A percentile compares a stretch with the other conserved stretches of the same genome.
phyloP scores from a whole-genome alignment of 495 filamentous ascomycete species.

The Xanthoparmelia taractica region DNA sequence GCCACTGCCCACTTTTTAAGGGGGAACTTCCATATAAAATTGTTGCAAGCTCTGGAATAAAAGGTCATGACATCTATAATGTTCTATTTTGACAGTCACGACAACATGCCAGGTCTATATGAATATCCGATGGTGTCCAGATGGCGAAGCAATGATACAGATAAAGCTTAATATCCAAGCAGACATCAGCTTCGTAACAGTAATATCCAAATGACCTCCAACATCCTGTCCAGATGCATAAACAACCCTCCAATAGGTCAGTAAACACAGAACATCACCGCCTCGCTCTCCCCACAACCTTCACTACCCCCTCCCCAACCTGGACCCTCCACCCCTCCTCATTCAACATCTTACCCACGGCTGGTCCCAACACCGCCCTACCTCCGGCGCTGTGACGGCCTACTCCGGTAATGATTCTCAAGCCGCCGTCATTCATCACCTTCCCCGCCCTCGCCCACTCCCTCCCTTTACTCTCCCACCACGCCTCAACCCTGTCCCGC shows the following conservation, averaged over 20 bases:
- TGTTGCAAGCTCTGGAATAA: too few relatives aligned
- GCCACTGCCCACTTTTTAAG: too few relatives aligned
- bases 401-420: slow-evolving; percentile 70
- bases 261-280: slow-evolving; percentile 5
- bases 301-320: slow-evolving; percentile 54
- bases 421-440: slow-evolving; percentile 32
- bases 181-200: not conserved
- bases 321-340: slow-evolving; percentile 78
- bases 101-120: not conserved
- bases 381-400: slow-evolving; percentile 76
- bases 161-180: not conserved
- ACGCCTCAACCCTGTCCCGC: slow-evolving; percentile 53
- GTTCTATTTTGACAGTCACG: not conserved
- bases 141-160: not conserved
- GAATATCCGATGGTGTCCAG: not conserved
- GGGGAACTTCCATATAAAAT: too few relatives aligned
- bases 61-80: not conserved
- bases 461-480: slow-evolving; percentile 70
- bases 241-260: not conserved
- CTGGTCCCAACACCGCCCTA: slow-evolving; percentile 63
- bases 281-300: slow-evolving; percentile 50
- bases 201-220: not conserved
- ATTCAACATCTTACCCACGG: slow-evolving; percentile 68
- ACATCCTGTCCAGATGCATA: not conserved
- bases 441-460: slow-evolving; percentile 33